Evolutionary conservation across 2,329 filamentous ascomycete genomes (phyloP), one percentile per base, ranked within the genome.

Genomic region (Fusarium caatingaense): DNA sequence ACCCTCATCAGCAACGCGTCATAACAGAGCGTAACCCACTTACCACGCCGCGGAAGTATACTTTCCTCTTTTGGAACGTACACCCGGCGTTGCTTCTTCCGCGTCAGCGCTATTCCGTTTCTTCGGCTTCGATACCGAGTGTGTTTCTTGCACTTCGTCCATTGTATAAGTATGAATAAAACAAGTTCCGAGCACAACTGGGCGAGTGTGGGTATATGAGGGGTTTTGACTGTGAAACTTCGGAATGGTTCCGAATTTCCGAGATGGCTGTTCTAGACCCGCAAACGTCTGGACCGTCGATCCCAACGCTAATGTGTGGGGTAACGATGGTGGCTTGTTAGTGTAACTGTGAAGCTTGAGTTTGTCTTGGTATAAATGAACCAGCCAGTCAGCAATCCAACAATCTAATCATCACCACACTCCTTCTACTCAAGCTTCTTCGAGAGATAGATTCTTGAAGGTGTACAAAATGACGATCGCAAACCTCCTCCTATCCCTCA

Each of bases 21-120:
- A 37, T 23, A 13, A 3, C 3, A 8, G 3, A 6, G 9, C 3
- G 4, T 7, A 10, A 13, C 1, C 8, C n/a, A 61, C 44, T 51
- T 67, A 81, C 79, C 79, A 81, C 16, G 79, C 79, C 5, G 79
- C 75, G 10, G 79, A 70, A 1, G 79, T 81, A 58, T 81, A 81
- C 59, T 79, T 81, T 2, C 79, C 78, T 37, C 79, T 72, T 70
- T 81, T 80, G 10, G 71, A 57, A 1, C 72, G 66, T 2, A 67
- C 47, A 25, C 20, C 64, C 18, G 41, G 41, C 6, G 32, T 37
- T 6, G 57, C 25, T 8, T 56, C 66, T 10, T 12, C 68, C 23
- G 7, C 40, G 15, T 63, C 67, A 53, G 63, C 32, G 10, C 53
- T 32, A 23, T 68, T 70, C 66, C 67, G 66, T 46, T 69, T 69